Conservation (phyloP, 108 stramenopile species). For the Nitzschia palea region DNA sequence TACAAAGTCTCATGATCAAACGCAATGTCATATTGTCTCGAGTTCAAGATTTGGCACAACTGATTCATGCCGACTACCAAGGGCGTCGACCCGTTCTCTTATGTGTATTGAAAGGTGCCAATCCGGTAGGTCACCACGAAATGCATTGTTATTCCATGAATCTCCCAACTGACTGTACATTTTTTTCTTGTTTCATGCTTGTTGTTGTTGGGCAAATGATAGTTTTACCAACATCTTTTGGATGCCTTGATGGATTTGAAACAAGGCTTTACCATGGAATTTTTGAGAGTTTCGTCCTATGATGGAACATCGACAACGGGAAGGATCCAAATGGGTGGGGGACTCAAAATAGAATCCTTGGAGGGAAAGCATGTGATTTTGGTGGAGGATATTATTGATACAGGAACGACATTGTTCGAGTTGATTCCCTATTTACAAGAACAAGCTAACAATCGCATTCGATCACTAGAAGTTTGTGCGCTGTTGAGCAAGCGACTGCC, state of each 20-base stretch:
- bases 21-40: slow-evolving; percentile 34
- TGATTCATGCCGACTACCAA: slow-evolving; percentile 50
- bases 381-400: slow-evolving; percentile 77
- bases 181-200: not conserved
- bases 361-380: slow-evolving; percentile 48
- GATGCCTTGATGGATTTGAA: slow-evolving; percentile 43
- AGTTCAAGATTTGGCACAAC: slow-evolving; percentile 32
- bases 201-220: not conserved
- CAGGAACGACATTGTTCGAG: slow-evolving; percentile 52
- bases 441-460: slow-evolving; percentile 22
- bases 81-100: slow-evolving; percentile 55
- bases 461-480: slow-evolving; percentile 41
- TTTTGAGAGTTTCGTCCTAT: slow-evolving; percentile 52
- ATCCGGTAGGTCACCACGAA: slow-evolving; percentile 34
- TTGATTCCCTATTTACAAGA: slow-evolving; percentile 40
- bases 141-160: too few relatives aligned
- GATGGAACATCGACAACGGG: slow-evolving; percentile 47
- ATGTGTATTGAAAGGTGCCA: slow-evolving; percentile 61
- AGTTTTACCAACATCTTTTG: slow-evolving; percentile 51
- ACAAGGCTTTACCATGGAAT: slow-evolving; percentile 60
- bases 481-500: slow-evolving; percentile 49
- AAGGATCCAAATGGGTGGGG: slow-evolving; percentile 36
- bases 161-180: too few relatives aligned
- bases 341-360: slow-evolving; percentile 30
- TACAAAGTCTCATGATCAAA: slow-evolving; percentile 42